Evolutionary conservation across 2,329 filamentous ascomycete species (phyloP), one percentile per base, ranked within the genome.

Genomic region (Coleophoma crateriformis): DNA sequence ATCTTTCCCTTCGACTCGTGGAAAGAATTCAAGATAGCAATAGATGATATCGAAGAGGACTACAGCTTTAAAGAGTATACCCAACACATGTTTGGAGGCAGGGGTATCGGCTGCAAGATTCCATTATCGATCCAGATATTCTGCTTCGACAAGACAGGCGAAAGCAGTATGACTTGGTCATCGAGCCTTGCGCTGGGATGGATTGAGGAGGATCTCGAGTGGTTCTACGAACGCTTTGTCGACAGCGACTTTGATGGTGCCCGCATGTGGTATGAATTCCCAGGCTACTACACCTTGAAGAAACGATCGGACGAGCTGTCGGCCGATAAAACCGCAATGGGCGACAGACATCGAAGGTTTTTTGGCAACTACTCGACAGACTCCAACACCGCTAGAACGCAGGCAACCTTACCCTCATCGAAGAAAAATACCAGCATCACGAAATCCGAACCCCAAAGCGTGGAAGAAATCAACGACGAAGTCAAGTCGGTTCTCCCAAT

Each of bases 41-140:
- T 49, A n/a, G 39, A 43, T 4, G 32, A 22, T 13, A 12, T 35
- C n/a, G 22, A 27, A n/a, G 47, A 49, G 22, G 40, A 43, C 6
- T 43, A 19, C n/a, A 20, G 22, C 17, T 27, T 20, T 32, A 15
- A 35, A 34, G 4, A 19, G 12, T 37, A 45, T 19, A 37, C 45
- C 10, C 13, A 45, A 20, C 13, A 27, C 7, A 32, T 49, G 11
- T 49, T 15, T 20, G 47, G 39, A 15, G 27, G 45, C 4, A 22
- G 11, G 15, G 47, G 47, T 1, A 22, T 45, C 27, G 47, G 47
- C 7, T 49, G 40, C 38, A 13, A 45, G n/a, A 22, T 45, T 27
- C 39, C 40, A 14, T 17, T 44, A 14, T 15, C 20, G 20, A 15
- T 49, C 14, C 42, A 49, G n/a, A 49, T 40, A 15, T 45, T 49